Evolutionary conservation across 106 monocot genomes (phyloP), one percentile per base, ranked within the genome.

Genomic region (Phalaenopsis aphrodite): DNA sequence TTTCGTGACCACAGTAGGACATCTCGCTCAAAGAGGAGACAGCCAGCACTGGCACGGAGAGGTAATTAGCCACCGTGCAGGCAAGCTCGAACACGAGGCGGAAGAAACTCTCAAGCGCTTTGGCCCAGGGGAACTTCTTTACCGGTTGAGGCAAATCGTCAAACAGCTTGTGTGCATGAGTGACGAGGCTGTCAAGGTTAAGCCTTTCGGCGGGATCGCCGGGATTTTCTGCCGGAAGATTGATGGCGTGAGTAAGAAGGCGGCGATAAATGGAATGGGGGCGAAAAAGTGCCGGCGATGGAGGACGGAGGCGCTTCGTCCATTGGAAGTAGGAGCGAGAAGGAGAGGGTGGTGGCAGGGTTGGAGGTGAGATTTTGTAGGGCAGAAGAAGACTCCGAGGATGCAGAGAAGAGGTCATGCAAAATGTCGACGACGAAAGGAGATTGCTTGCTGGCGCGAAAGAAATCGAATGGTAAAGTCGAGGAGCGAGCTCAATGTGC

Each of bases 1-100:
- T 89, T 47, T 94, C 88, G 52, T 91, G 91, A 8, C 89, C 91
- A 66, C 91, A 94, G 49, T 91, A 94, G 14, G 94, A 94, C 91
- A 94, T 91, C 85, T 94, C 94, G 37, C 94, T 90, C 48, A 94
- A 57, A 9, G 89, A 91, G 1, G 94, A 87, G 11, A 94, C 11
- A 19, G 82, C 88, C 41, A 94, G 85, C 24, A 91, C 21, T 4
- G 94, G 91, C 19, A 90, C 12, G 39, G 42, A 82, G n/a, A 94
- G 88, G 42, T 84, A 94, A 82, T 88, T 94, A 0, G 42, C 80
- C 6, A 94, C 94, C 1, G 79, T 64, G 8, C 57, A 4, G 67
- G 77, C 49, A 42, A 94, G 89, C 30, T 79, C 90, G 24, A 84
- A 55, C 0, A 87, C 12, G 8, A 87, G 55, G 37, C 30, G 21